phyloP scores from a whole-genome alignment of 441 rosid species.

The Omphalea diandra region DNA sequence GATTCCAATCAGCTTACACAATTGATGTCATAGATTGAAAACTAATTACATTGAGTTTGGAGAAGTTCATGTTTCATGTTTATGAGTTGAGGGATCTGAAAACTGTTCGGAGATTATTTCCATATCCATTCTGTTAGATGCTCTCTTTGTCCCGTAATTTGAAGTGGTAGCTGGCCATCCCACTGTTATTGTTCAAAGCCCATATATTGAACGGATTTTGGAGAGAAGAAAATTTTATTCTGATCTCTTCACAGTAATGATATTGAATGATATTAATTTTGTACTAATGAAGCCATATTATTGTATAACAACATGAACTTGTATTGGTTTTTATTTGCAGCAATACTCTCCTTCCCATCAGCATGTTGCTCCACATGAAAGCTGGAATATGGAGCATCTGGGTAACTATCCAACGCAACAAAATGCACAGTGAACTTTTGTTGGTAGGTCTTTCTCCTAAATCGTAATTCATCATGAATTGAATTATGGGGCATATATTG shows the following conservation, averaged over 20 bases:
- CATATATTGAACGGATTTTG: neutral
- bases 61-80: neutral
- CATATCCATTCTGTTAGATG: neutral
- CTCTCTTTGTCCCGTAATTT: neutral
- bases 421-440: slow-evolving; percentile 36
- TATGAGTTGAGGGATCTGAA: neutral
- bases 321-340: slow-evolving; percentile 52
- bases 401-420: slow-evolving; percentile 49
- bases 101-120: neutral
- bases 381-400: slow-evolving; percentile 82
- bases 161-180: neutral
- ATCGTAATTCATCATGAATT: slow-evolving; percentile 38
- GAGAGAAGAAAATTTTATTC: neutral
- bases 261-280: too few relatives aligned
- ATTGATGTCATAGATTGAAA: neutral
- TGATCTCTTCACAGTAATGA: neutral
- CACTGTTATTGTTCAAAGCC: neutral
- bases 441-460: slow-evolving; percentile 36
- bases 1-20: slow-evolving; percentile 4
- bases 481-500: slow-evolving; percentile 31
- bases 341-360: slow-evolving; percentile 63
- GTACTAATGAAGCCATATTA: neutral
- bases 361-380: slow-evolving; percentile 77
- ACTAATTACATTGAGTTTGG: neutral
- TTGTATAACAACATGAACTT: too few relatives aligned